Evolutionary conservation across 1,284 basidiomycete genomes (phyloP), one percentile per base, ranked within the genome.

Genomic region (Boletus semigastroideus): DNA sequence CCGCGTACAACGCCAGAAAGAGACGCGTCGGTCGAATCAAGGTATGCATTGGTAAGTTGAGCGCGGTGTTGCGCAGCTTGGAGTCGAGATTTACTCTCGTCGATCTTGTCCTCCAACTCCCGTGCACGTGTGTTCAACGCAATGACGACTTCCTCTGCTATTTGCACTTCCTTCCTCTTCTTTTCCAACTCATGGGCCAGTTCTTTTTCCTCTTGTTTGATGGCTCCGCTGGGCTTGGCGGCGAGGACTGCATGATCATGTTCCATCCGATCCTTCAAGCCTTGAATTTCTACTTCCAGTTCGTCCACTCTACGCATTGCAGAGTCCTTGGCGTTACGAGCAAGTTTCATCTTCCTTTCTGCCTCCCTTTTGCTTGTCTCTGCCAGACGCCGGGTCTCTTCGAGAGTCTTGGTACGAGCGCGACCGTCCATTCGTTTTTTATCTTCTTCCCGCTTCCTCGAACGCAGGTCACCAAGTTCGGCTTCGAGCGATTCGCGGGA

Each of bases 371-470:
- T 87, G 48, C 77, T 72, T 46, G 80, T 76, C 68, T 98, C 95
- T 6, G 94, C 91, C 42, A 77, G 75, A 37, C 95, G 85, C 71
- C 90, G 92, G 53, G 84, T 78, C 64, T 98, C 95, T 62, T 98
- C 95, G 8, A 97, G 76, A 0, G 77, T 71, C 70, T 95, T 95
- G 47, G 90, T 90, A 48, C 86, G 83, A 19, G 80, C 69, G 68
- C 94, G 95, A 51, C 92, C 74, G 65, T 97, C 92, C 27, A 80
- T 72, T 49, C 91, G 82, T 25, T 82, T 80, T 3, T 77, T 76
- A 61, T 98, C 96, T 66, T 98, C 95, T 56, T 87, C 82, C 44
- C 87, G 87, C 68, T 94, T 94, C 54, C 82, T 80, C 48, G 80
- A 81, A 17, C 94, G 83, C 45, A 89, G 81, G 20, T 82, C 78